Evolutionary conservation across 345 rosid species (phyloP).

Genomic region (Geranium rotundifolium): DNA sequence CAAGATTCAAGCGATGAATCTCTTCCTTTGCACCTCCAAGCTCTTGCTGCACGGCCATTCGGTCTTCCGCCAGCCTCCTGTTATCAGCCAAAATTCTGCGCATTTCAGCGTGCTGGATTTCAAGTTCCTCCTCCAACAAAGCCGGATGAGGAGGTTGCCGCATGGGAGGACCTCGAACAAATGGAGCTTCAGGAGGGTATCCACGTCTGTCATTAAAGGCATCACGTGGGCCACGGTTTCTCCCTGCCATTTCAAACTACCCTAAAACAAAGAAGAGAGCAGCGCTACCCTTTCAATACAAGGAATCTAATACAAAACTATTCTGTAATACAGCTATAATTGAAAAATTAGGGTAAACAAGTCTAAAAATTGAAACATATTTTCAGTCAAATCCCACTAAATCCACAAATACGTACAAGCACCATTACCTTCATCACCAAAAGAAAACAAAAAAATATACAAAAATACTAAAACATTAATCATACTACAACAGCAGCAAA

Average conservation of each 20-base stretch:
- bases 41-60: slow-evolving; percentile 60
- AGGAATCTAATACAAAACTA: background rate
- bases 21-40: slow-evolving; percentile 80
- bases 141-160: slow-evolving; percentile 63
- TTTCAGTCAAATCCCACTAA: background rate
- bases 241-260: slow-evolving; percentile 56
- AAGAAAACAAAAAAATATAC: too few relatives aligned
- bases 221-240: slow-evolving; percentile 68
- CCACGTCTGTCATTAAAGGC: slow-evolving; percentile 49
- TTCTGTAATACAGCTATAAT: background rate
- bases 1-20: slow-evolving; percentile 62
- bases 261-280: slow-evolving; percentile 4
- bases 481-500: background rate
- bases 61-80: slow-evolving; percentile 61
- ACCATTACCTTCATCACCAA: background rate
- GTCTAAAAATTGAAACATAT: background rate
- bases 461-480: too few relatives aligned
- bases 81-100: slow-evolving; percentile 68
- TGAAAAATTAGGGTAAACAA: background rate
- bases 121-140: slow-evolving; percentile 79
- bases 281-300: background rate
- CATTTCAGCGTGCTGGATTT: slow-evolving; percentile 64
- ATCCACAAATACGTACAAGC: background rate
- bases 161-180: slow-evolving; percentile 52
- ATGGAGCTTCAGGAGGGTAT: slow-evolving; percentile 52